Base-by-base conservation (phyloP, 495 filamentous ascomycete species). In the Aspergillus heteromorphus region DNA sequence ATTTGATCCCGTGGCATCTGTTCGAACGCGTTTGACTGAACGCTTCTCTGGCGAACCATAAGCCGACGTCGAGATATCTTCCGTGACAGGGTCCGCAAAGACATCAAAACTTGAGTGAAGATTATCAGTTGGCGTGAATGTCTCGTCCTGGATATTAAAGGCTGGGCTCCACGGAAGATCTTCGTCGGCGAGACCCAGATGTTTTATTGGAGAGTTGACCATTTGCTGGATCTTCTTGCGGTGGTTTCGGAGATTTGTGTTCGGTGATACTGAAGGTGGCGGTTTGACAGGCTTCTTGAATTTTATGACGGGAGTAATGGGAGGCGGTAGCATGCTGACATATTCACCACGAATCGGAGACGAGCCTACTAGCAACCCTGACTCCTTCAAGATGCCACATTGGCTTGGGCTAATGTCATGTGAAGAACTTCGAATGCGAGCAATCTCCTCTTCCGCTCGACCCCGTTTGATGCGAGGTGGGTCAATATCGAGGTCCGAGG, bases 371-470 rank as follows among this genome's bases (percentile, higher is more conserved):
- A 75, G 51, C 5, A 68, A 56, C 8, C 67, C 70, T 3, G 68
- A 58, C 6, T 65, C 72, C 61, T 73, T 78, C 68, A 70, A 64
- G 31, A 62, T 75, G 17, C 70, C 64, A 2, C 80, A 74, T 77
- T 91, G 74, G 72, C 73, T 87, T 20, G 93, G 93, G 60, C 92
- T 97, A 8, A 75, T 65, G 58, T 97, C 93, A 64, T 92, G 90
- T 4, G 90, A 96, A 4, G 91, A 96, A 51, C 86, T 88, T 55
- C 93, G 87, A 23, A 97, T 89, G 29, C 93, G 88, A 42, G 88
- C 89, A 73, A 98, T 97, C 71, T 96, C 93, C 59, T 92, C 93
- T 64, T 97, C 93, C 10, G 93, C 88, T 41, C 93, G 85, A 19
- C 93, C 93, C 49, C 89, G 83, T 72, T 92, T 95, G 51, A 91